These are phyloP conservation scores for Cytospora schulzeri DNA, from an alignment of 2,329 filamentous ascomycete species.

Conservation along the genomic window DNA sequence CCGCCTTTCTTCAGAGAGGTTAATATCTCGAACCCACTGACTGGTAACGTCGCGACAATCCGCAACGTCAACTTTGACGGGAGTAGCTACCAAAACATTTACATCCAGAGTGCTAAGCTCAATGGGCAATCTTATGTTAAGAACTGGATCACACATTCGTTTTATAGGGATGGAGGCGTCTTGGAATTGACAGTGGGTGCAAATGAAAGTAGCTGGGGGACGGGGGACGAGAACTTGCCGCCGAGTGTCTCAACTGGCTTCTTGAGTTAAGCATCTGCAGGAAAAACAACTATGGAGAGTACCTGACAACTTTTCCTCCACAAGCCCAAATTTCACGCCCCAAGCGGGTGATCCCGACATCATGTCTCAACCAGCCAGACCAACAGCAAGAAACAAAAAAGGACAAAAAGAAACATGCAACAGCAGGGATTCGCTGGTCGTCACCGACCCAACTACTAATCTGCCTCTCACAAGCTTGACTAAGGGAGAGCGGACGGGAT, in stretches of 20 bases:
- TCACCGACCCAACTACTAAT: not conserved
- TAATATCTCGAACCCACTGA: constrained; percentile 52
- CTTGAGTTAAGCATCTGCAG: not conserved
- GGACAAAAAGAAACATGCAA: not conserved
- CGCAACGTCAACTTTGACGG: constrained; percentile 58
- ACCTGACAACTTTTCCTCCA: too few relatives aligned
- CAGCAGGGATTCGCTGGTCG: not conserved
- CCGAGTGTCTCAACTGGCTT: constrained; percentile 41
- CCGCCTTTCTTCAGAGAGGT: constrained; percentile 63
- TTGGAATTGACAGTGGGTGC: constrained; percentile 56
- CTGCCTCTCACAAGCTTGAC: not conserved
- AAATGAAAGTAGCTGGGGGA: constrained; percentile 58
- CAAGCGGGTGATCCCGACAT: too few relatives aligned
- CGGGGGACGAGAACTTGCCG: constrained; percentile 50
- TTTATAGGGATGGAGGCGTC: constrained; percentile 58
- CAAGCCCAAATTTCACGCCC: too few relatives aligned
- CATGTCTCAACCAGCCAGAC: not conserved
- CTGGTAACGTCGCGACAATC: constrained; percentile 59
- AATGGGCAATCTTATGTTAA: constrained; percentile 56
- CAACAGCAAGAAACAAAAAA: too few relatives aligned
- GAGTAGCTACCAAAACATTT: constrained; percentile 53
- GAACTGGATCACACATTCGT: constrained; percentile 64
- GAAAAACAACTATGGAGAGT: too few relatives aligned
- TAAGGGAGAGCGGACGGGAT: not conserved
- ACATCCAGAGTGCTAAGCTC: constrained; percentile 59